phyloP scores from a whole-genome alignment of 441 rosid species.

The Hura crepitans region DNA sequence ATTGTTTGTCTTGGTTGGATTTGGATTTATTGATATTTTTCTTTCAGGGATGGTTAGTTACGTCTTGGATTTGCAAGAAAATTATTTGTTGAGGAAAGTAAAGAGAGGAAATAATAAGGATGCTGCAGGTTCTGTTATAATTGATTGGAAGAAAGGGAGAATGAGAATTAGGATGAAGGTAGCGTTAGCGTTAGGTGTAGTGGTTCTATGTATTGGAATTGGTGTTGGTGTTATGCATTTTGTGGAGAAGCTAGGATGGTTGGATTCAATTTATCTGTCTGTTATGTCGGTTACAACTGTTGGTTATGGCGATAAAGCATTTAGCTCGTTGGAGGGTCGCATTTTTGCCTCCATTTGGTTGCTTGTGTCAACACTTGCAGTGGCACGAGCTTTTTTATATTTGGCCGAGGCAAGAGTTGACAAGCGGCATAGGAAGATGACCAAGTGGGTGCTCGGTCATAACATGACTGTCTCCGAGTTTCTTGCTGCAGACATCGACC shows the following conservation, averaged over 20 bases:
- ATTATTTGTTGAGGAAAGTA: slow-evolving; percentile 54
- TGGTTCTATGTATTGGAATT: slow-evolving; percentile 72
- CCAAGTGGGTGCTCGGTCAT: slow-evolving; percentile 81
- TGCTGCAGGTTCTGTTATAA: slow-evolving; percentile 43
- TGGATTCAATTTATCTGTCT: slow-evolving; percentile 80
- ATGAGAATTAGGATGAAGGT: slow-evolving; percentile 98
- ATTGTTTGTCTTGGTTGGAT: slow-evolving; percentile 82
- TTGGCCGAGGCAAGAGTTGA: slow-evolving; percentile 91
- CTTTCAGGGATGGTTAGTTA: slow-evolving; percentile 82
- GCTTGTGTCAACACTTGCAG: slow-evolving; percentile 81
- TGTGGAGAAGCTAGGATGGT: slow-evolving; percentile 72
- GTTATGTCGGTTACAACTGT: slow-evolving; percentile 97
- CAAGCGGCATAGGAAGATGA: slow-evolving; percentile 72
- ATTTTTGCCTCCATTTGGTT: slow-evolving; percentile 82
- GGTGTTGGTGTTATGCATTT: slow-evolving; percentile 82
- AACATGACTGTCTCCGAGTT: slow-evolving; percentile 84
- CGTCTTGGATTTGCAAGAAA: slow-evolving; percentile 93
- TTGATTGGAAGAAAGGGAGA: slow-evolving; percentile 91
- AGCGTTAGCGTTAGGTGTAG: slow-evolving; percentile 77
- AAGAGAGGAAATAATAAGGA: slow-evolving; percentile 38
- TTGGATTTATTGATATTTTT: slow-evolving; percentile 72
- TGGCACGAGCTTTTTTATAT: slow-evolving; percentile 72
- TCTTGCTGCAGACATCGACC: slow-evolving; percentile 83
- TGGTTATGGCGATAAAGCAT: slow-evolving; percentile 82
- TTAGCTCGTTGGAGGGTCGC: slow-evolving; percentile 58